Conservation (phyloP, 148 eudicot genomes). For the Heliamphora exappendiculata region DNA sequence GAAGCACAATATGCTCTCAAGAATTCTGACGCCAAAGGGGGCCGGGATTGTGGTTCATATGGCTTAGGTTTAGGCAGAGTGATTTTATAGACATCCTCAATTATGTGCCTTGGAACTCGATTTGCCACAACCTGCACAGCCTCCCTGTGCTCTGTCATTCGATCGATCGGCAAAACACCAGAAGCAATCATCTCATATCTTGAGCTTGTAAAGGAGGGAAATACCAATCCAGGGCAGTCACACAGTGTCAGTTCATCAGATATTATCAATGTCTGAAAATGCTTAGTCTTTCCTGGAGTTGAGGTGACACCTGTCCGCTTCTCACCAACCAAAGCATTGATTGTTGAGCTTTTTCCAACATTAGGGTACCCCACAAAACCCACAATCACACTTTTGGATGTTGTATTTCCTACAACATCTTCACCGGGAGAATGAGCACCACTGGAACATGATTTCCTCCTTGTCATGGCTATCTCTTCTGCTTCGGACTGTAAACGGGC, state of each 20-base stretch:
- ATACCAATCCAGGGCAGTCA: constrained; percentile 97
- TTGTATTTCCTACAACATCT: constrained; percentile 8
- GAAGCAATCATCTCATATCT: constrained; percentile 96
- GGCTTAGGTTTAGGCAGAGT: constrained; percentile 83
- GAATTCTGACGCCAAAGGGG: constrained; percentile 78
- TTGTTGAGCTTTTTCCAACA: constrained; percentile 96
- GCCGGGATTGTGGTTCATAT: constrained; percentile 68
- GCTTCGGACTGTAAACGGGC: constrained; percentile 84
- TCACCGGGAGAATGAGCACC: constrained; percentile 24
- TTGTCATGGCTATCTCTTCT: constrained; percentile 61
- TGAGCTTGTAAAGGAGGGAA: constrained; percentile 96
- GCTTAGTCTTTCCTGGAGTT: constrained; percentile 96
- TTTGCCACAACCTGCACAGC: constrained; percentile 88
- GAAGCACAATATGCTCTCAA: constrained; percentile 89
- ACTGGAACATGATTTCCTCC: constrained; percentile 24
- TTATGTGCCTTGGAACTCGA: constrained; percentile 51
- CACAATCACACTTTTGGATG: constrained; percentile 46
- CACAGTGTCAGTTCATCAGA: constrained; percentile 82
- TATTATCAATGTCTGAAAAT: constrained; percentile 88
- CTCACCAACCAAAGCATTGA: constrained; percentile 84
- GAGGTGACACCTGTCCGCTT: constrained; percentile 88
- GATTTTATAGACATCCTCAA: constrained; percentile 69
- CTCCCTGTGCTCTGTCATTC: constrained; percentile 88
- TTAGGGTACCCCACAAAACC: constrained; percentile 98
- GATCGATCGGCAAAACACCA: constrained; percentile 87